These are phyloP conservation scores for Chlamydomonas schloesseri DNA, from an alignment of 139 green algal genomes.

Conservation along the genomic window DNA sequence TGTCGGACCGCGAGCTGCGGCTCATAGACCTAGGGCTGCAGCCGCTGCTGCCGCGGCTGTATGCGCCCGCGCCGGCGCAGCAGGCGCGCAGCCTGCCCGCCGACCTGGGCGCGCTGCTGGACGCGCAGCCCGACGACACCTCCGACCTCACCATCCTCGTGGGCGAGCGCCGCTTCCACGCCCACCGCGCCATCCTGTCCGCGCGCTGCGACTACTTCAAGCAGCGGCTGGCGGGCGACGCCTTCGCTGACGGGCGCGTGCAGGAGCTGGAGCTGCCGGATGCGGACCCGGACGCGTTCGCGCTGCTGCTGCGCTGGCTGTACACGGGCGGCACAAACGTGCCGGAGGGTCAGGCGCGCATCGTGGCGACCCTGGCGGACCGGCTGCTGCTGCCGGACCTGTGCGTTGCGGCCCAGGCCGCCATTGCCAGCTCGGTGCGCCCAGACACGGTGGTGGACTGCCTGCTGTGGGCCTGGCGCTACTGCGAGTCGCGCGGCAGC, in stretches of 20 bases:
- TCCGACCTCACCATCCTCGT: background rate
- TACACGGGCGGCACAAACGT: background rate
- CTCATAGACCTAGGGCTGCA: too few species aligned
- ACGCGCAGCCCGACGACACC: background rate
- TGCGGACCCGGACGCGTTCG: background rate
- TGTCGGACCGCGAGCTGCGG: background rate
- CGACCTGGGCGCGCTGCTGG: conserved; percentile 2
- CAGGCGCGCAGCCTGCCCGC: background rate
- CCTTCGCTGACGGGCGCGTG: background rate
- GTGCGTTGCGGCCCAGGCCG: background rate
- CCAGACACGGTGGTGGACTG: background rate
- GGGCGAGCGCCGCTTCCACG: background rate
- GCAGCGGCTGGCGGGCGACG: conserved; percentile 1
- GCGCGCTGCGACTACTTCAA: conserved; percentile 22
- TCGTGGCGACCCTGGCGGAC: background rate
- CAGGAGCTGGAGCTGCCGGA: background rate
- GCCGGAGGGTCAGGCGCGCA: background rate
- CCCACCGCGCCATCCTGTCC: background rate
- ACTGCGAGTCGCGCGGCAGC: too few species aligned
- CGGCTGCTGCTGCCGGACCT: conserved; percentile 23
- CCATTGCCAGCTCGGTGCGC: background rate
- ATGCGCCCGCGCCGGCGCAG: background rate
- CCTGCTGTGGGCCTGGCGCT: conserved; percentile 1
- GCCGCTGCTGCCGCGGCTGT: background rate
- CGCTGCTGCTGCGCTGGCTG: background rate